Evolutionary conservation across 2,329 filamentous ascomycete species (phyloP).

Genomic region (Zasmidium citrigriseum): DNA sequence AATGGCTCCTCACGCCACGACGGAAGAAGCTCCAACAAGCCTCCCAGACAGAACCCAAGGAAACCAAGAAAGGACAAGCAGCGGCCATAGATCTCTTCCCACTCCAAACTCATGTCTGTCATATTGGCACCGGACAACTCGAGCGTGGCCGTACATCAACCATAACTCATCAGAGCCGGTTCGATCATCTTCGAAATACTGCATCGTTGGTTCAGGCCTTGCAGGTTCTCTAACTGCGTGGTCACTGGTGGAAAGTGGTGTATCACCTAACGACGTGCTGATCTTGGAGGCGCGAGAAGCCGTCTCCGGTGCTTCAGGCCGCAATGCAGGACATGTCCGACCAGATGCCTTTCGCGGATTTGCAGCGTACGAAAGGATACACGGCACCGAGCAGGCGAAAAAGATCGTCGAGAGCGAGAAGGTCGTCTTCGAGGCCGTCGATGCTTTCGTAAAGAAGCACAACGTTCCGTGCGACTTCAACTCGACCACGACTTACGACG

Average conservation of each 20-base stretch:
- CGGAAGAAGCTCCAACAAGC: not conserved
- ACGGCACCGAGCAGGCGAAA: slow-evolving; percentile 47
- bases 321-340: slow-evolving; percentile 49
- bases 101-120: slow-evolving; percentile 35
- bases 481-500: slow-evolving; percentile 49
- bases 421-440: slow-evolving; percentile 42
- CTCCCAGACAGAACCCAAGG: slow-evolving; percentile 1
- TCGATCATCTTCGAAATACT: slow-evolving; percentile 37
- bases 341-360: slow-evolving; percentile 54
- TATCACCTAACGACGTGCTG: slow-evolving; percentile 37
- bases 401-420: slow-evolving; percentile 51
- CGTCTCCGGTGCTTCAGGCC: slow-evolving; percentile 45
- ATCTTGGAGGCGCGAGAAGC: slow-evolving; percentile 49
- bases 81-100: slow-evolving; percentile 19
- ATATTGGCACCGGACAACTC: slow-evolving; percentile 50
- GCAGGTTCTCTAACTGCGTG: slow-evolving; percentile 45
- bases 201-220: slow-evolving; percentile 48
- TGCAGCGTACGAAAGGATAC: slow-evolving; percentile 43
- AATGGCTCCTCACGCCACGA: slow-evolving; percentile 24
- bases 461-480: slow-evolving; percentile 50
- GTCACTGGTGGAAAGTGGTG: slow-evolving; percentile 40
- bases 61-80: not conserved
- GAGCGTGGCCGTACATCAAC: slow-evolving; percentile 45
- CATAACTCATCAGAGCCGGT: slow-evolving; percentile 37
- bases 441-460: slow-evolving; percentile 45